These are phyloP conservation scores for Citrus trifoliata DNA, from an alignment of 345 rosid genomes.

Conservation along the genomic window DNA sequence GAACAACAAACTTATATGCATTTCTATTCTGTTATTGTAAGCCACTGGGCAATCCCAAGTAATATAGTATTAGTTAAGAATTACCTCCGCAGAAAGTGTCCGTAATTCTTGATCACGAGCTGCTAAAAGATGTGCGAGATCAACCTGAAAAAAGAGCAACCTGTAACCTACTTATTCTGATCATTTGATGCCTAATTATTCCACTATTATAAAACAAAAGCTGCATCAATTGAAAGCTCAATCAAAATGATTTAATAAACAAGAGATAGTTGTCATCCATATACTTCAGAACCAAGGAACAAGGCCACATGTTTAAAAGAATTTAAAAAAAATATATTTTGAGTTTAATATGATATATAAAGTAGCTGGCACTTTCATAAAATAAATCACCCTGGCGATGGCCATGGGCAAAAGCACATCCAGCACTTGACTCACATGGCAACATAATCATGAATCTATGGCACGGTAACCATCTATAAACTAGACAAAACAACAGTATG, in stretches of 20 bases:
- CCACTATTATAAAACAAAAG: neutral
- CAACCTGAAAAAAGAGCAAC: conserved; percentile 54
- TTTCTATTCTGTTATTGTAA: neutral
- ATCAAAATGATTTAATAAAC: neutral
- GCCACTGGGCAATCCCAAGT: neutral
- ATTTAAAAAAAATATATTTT: neutral
- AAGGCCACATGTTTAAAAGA: neutral
- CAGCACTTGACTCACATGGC: neutral
- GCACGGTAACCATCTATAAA: neutral
- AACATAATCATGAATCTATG: neutral
- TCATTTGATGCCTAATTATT: neutral
- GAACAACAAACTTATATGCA: neutral
- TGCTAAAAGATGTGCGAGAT: conserved; percentile 88
- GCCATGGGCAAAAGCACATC: neutral
- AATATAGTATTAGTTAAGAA: neutral
- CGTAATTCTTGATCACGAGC: conserved; percentile 94
- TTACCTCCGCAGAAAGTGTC: conserved; percentile 91
- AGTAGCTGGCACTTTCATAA: neutral
- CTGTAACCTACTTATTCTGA: conserved; percentile 1
- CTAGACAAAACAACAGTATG: neutral
- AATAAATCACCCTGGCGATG: neutral
- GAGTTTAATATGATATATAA: neutral
- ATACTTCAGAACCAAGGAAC: neutral
- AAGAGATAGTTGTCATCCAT: neutral
- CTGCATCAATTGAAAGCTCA: neutral